A percentile compares a stretch with the other conserved stretches of the same genome.
phyloP scores from a whole-genome alignment of 768 basidiomycete species.

The Paxillus ammoniavirescens region DNA sequence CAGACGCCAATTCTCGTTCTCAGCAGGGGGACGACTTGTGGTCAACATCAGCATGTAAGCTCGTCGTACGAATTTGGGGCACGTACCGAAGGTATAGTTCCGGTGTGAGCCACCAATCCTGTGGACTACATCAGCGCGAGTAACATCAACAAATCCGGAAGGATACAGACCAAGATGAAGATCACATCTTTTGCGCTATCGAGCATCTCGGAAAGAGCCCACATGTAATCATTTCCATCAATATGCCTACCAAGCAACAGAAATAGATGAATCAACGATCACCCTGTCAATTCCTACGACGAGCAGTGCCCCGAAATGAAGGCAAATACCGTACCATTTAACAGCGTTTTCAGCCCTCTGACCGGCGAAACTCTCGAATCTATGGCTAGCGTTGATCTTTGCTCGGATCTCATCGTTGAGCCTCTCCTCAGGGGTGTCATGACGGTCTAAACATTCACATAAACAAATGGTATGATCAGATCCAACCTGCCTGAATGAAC shows the following conservation, averaged over 20 bases:
- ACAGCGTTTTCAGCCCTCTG: constrained; percentile 68
- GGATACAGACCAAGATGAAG: constrained; percentile 68
- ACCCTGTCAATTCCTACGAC: neutral
- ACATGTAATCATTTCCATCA: constrained; percentile 97
- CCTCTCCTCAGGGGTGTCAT: constrained; percentile 75
- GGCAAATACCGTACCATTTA: constrained; percentile 63
- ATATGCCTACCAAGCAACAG: constrained; percentile 56
- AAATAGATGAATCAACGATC: neutral
- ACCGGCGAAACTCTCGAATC: constrained; percentile 82
- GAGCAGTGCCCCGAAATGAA: no score
- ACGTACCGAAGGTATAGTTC: constrained; percentile 81
- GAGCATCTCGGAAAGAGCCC: constrained; percentile 89
- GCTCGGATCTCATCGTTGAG: constrained; percentile 67
- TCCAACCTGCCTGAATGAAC: neutral
- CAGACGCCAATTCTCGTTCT: constrained; percentile 84
- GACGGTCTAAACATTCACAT: constrained; percentile 44
- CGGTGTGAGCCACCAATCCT: constrained; percentile 95
- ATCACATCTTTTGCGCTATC: constrained; percentile 79
- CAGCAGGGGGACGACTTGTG: constrained; percentile 70
- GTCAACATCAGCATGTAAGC: constrained; percentile 3
- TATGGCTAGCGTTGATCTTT: constrained; percentile 74
- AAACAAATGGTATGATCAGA: constrained; percentile 1
- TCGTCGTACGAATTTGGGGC: neutral
- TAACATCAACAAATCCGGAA: neutral
- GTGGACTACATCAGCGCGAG: constrained; percentile 3